Evolutionary conservation across 2,329 filamentous ascomycete species (phyloP).

Genomic region (Bipolaris bicolor): DNA sequence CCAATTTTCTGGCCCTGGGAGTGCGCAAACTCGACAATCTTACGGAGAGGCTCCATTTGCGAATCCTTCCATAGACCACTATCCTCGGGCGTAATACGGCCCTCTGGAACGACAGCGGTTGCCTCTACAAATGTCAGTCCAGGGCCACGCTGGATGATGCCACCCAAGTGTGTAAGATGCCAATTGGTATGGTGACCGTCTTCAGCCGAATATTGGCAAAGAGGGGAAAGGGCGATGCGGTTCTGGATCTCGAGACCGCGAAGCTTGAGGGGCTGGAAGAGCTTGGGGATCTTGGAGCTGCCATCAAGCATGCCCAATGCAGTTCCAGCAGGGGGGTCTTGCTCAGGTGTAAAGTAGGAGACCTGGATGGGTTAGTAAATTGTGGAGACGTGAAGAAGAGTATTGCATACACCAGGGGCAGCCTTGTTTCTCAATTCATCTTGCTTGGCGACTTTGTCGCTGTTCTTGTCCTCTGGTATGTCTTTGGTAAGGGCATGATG

Average conservation of each 20-base stretch:
- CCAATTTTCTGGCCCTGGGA: constrained; percentile 76
- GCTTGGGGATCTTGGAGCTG: constrained; percentile 61
- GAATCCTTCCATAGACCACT: constrained; percentile 82
- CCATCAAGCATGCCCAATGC: constrained; percentile 56
- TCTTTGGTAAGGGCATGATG: constrained; percentile 43
- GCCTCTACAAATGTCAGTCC: constrained; percentile 79
- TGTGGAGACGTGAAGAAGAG: neutral
- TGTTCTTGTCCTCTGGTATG: constrained; percentile 37
- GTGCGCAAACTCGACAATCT: constrained; percentile 79
- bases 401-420: constrained; percentile 50
- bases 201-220: constrained; percentile 69
- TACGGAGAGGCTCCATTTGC: constrained; percentile 74
- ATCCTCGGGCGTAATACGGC: constrained; percentile 83
- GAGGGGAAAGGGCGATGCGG: constrained; percentile 61
- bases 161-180: constrained; percentile 82
- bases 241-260: constrained; percentile 70
- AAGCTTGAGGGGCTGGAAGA: constrained; percentile 64
- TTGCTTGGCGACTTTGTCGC: constrained; percentile 10
- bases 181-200: constrained; percentile 79
- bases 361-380: constrained; percentile 33
- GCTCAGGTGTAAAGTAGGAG: constrained; percentile 57
- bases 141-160: constrained; percentile 76
- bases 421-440: constrained; percentile 50
- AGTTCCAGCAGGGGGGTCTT: constrained; percentile 56
- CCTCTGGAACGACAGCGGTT: constrained; percentile 74